Percentiles rank a stretch among this genome's conserved stretches.
These are phyloP conservation scores for Omphalotus olearius DNA, from an alignment of 1,284 basidiomycete species.

Conservation along the genomic window DNA sequence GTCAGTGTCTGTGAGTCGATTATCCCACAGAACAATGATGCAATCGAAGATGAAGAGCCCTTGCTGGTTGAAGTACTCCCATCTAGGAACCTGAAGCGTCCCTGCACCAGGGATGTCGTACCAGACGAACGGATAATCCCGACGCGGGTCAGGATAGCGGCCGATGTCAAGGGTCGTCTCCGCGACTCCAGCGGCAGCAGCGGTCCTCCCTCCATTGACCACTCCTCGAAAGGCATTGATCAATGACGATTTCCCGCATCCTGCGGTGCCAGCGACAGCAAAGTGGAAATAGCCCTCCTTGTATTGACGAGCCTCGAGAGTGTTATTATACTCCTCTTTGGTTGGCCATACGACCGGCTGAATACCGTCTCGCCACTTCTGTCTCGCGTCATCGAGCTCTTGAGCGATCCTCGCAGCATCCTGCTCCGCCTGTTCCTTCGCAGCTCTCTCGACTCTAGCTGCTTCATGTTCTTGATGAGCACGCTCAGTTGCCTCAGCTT, in stretches of 20 bases:
- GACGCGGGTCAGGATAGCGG: slow-evolving; percentile 25
- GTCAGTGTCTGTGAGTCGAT: slow-evolving; percentile 19
- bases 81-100: slow-evolving; percentile 27
- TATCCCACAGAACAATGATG: slow-evolving; percentile 22
- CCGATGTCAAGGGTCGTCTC: slow-evolving; percentile 19
- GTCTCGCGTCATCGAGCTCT: slow-evolving; percentile 1
- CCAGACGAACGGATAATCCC: slow-evolving; percentile 24
- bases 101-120: slow-evolving; percentile 33
- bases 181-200: slow-evolving; percentile 27
- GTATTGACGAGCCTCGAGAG: slow-evolving; percentile 24
- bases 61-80: slow-evolving; percentile 34
- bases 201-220: slow-evolving; percentile 20
- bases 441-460: too few species aligned
- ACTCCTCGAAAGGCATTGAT: slow-evolving; percentile 30
- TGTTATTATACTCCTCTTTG: slow-evolving; percentile 19
- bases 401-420: neutral
- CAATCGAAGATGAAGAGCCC: slow-evolving; percentile 33
- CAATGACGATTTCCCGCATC: slow-evolving; percentile 32
- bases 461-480: too few species aligned
- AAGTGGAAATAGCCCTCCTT: slow-evolving; percentile 22
- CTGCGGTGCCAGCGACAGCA: slow-evolving; percentile 29
- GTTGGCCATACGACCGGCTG: slow-evolving; percentile 27
- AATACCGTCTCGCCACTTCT: slow-evolving; percentile 19
- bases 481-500: too few species aligned
- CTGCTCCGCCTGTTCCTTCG: too few species aligned